A percentile compares a stretch with the other conserved stretches of the same genome.
phyloP scores from a whole-genome alignment of 306 rosid genomes.

The Quercus alba region DNA sequence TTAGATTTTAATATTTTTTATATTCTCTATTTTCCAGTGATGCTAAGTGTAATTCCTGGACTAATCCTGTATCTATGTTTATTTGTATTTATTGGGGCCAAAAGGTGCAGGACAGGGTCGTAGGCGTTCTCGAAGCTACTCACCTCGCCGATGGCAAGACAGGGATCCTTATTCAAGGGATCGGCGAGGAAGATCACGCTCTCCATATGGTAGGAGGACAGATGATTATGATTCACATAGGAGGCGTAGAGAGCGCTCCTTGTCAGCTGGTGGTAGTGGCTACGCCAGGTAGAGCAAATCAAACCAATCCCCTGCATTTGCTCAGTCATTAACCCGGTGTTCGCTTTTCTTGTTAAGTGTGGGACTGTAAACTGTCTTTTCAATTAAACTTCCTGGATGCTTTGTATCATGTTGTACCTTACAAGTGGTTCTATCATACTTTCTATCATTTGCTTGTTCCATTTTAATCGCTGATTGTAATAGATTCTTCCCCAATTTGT shows the following conservation, averaged over 20 bases:
- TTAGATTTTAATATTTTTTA: neutral
- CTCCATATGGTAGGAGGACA: slow-evolving; percentile 27
- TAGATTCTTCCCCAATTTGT: too few relatives aligned
- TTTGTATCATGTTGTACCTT: neutral
- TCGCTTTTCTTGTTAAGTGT: neutral
- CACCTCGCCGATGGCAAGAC: slow-evolving; percentile 34
- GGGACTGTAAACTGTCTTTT: neutral
- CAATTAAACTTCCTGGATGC: too few relatives aligned
- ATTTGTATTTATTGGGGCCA: neutral
- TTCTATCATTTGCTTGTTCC: neutral
- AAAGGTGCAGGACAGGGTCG: slow-evolving; percentile 32
- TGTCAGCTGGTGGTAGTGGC: slow-evolving; percentile 13
- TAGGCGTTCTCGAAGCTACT: slow-evolving; percentile 38
- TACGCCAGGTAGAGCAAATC: slow-evolving; percentile 1
- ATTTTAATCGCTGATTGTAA: too few relatives aligned
- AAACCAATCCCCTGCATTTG: neutral
- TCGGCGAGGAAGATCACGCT: slow-evolving; percentile 39
- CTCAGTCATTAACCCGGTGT: neutral
- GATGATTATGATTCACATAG: slow-evolving; percentile 27
- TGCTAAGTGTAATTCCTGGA: neutral
- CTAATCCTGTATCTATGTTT: neutral
- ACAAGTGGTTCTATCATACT: neutral
- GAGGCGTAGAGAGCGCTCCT: slow-evolving; percentile 30
- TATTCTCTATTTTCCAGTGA: neutral
- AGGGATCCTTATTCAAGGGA: slow-evolving; percentile 35